Evolutionary conservation across 2,329 filamentous ascomycete species (phyloP), one percentile per base, ranked within the genome.

Genomic region (Curvularia sp.): DNA sequence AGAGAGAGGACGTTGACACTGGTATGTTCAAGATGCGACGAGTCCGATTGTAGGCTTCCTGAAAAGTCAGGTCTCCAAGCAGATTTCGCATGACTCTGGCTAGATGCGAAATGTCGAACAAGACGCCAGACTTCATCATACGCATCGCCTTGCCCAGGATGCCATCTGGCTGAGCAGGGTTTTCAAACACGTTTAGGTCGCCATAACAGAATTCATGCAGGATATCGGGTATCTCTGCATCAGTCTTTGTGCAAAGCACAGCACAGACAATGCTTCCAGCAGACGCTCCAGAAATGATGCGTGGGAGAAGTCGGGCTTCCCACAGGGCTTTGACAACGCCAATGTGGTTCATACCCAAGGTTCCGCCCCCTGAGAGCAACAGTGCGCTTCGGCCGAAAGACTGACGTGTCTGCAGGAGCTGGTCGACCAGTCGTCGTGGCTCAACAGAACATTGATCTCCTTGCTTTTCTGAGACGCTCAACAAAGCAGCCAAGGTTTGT

Each of bases 11-110:
- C 2, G 91, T 92, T 0, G 93, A 97, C 6, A 98, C 93, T 58
- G 91, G 93, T 38, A 98, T 97, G 75, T 97, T 98, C 71, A 97
- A 86, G 61, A 97, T 93, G 58, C 93, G 86, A 28, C 92, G 86
- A 0, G 93, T 97, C n/a, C 93, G 89, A 73, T 97, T 96, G 80
- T 97, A 97, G 0, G 93, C 92, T 77, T 98, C 94, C 71, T 94
- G 91, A 67, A 98, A 98, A 0, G 94, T 98, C 69, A 97, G 89
- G 68, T 97, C 91, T 38, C 93, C 93, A 7, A 97, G 83, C 70
- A 95, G 81, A 31, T 83, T 83, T 54, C 87, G 86, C 91, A 98
- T 95, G 5, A 96, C 92, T 47, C 89, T 84, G 2, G 86, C 89
- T 49, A 97, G 80, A 75, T 97, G 88, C 24, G 86, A 85, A 68